Percentiles rank a stretch among this genome's conserved stretches.
These are phyloP conservation scores for Rhodotorula sp. DNA, from an alignment of 1,284 basidiomycete species.

Conservation along the genomic window DNA sequence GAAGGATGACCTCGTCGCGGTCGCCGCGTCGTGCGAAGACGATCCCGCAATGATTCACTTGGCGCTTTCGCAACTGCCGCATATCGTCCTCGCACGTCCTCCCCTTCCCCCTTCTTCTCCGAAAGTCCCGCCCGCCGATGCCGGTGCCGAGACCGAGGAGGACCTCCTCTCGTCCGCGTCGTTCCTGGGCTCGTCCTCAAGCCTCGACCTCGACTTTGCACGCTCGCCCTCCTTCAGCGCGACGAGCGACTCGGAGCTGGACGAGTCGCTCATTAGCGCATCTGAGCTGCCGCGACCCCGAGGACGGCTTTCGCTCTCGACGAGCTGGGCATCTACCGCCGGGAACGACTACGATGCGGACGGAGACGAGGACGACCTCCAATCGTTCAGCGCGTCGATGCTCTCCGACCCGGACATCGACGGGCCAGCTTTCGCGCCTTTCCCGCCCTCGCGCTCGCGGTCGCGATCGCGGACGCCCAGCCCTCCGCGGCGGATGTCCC, in stretches of 20 bases:
- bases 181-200: constrained; percentile 16
- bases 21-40: constrained; percentile 15
- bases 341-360: background rate
- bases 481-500: background rate
- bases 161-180: constrained; percentile 34
- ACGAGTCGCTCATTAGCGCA: constrained; percentile 28
- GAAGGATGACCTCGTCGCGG: constrained; percentile 36
- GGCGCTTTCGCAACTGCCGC: constrained; percentile 42
- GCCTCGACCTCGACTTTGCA: constrained; percentile 13
- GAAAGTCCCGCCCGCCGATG: background rate
- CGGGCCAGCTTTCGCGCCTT: constrained; percentile 17
- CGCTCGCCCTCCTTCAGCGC: constrained; percentile 26
- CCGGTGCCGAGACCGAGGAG: constrained; percentile 17
- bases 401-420: constrained; percentile 38
- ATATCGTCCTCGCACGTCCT: constrained; percentile 13
- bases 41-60: constrained; percentile 46
- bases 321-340: background rate
- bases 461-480: background rate
- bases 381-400: constrained; percentile 34
- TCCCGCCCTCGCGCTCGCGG: background rate
- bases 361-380: constrained; percentile 2
- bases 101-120: background rate
- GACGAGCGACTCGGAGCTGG: constrained; percentile 5
- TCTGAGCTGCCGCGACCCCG: background rate
- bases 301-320: background rate